Percentiles rank a stretch among this genome's conserved stretches.
phyloP scores from a whole-genome alignment of 202 grass and related monocot genomes.

The Zizania palustris region DNA sequence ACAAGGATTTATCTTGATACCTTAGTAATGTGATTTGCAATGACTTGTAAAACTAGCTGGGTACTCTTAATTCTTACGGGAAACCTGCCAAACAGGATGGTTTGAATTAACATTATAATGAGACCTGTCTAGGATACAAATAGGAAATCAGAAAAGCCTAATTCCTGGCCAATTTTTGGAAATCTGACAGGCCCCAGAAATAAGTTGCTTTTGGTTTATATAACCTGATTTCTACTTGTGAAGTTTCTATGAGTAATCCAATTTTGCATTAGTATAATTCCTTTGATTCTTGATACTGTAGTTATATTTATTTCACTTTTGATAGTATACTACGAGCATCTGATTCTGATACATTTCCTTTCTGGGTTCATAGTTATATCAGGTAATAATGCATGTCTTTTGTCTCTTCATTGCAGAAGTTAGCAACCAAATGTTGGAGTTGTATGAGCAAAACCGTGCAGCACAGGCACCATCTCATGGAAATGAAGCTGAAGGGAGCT shows the following conservation, averaged over 20 bases:
- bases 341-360: background rate
- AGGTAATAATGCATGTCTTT: slow-evolving; percentile 13
- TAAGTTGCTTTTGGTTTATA: background rate
- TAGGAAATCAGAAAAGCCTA: background rate
- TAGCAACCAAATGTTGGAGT: slow-evolving; percentile 95
- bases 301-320: slow-evolving; percentile 23
- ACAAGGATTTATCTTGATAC: background rate
- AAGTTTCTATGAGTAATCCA: background rate
- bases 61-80: slow-evolving; percentile 1
- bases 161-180: background rate
- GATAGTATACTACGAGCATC: background rate
- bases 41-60: background rate
- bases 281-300: slow-evolving; percentile 17
- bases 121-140: background rate
- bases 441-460: slow-evolving; percentile 76
- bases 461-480: slow-evolving; percentile 55
- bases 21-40: background rate
- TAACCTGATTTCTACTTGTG: background rate
- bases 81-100: background rate
- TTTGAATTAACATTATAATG: background rate
- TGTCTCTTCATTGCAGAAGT: slow-evolving; percentile 55
- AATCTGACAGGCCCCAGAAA: slow-evolving; percentile 3
- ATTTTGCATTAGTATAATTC: slow-evolving; percentile 3
- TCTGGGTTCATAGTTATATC: background rate
- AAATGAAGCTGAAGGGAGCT: slow-evolving; percentile 70